Evolutionary conservation across 129 eudicot species (phyloP).

Genomic region (Calendula officinalis): DNA sequence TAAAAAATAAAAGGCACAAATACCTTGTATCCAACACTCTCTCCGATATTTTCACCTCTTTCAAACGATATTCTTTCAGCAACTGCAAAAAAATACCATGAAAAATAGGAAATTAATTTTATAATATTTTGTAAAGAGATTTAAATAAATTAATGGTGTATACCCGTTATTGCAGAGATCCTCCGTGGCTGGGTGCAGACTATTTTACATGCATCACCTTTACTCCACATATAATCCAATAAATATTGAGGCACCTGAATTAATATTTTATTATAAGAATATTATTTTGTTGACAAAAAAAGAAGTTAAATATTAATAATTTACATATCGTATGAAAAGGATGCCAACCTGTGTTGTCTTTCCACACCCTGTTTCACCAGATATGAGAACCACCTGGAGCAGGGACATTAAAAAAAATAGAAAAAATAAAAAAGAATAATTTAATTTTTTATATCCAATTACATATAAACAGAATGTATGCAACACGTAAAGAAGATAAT

Average conservation of each 20-base stretch:
- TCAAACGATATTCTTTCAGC: conserved; percentile 90
- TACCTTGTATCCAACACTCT: conserved; percentile 95
- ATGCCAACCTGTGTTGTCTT: conserved; percentile 90
- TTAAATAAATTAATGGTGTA: neutral
- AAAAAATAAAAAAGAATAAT: neutral
- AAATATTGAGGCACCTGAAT: conserved; percentile 86
- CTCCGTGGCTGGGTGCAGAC: conserved; percentile 94
- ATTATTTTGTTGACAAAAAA: neutral
- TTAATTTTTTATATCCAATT: conserved; percentile 5
- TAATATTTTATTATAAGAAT: neutral
- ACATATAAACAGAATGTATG: conserved; percentile 2
- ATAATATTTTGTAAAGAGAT: neutral
- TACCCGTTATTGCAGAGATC: conserved; percentile 95
- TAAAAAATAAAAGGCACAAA: conserved; percentile 7
- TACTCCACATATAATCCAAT: conserved; percentile 77
- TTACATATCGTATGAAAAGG: conserved; percentile 16
- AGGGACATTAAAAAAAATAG: conserved; percentile 7
- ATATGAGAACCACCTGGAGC: conserved; percentile 77
- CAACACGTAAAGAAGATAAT: neutral
- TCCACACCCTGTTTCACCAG: conserved; percentile 99
- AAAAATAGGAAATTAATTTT: conserved; percentile 7
- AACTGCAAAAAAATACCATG: conserved; percentile 44
- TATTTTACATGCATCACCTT: conserved; percentile 82
- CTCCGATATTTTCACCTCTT: conserved; percentile 92
- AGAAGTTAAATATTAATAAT: neutral